Evolutionary conservation across 345 rosid species (phyloP), one percentile per base, ranked within the genome.

Genomic region (Litchi chinensis): DNA sequence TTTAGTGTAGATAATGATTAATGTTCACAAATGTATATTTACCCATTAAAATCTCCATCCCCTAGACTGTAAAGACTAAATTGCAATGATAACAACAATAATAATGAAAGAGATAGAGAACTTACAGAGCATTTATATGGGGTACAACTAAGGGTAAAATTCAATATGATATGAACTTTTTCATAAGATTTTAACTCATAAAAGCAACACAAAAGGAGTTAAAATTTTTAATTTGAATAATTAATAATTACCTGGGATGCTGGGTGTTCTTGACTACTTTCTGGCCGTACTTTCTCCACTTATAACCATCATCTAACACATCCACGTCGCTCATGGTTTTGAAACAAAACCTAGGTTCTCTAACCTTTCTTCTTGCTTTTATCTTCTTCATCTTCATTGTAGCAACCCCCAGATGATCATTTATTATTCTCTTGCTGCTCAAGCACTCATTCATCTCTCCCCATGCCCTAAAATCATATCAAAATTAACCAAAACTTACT

Each of bases 211-310:
- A 63, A 74, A 48, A 24, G 26, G 54, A 44, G 60, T 46, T 26
- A 48, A 39, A 24, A 32, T 48, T 39, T 68, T 32, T 2, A 60
- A 80, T 19, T 2, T 21, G 12, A 60, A 19, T 21, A 7, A n/a
- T 60, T 6, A 60, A n/a, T n/a, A 68, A 41, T 68, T 68, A 95
- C 99, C 99, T 96, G 85, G 99, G 99, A 85, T 96, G 98, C 82
- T 88, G 95, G 15, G 99, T 96, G 90, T 96, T 94, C 88, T 96
- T 96, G 26, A 93, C 99, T 74, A 96, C 99, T 84, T 96, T 96
- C 92, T 96, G 99, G 74, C 99, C 99, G 82, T 96, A 96, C 85
- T 96, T 96, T 70, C 99, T 87, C 99, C 99, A 96, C 81, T 95
- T 88, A 81, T 96, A 96, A 32, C 99, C 99, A 84, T 96, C 99